Evolutionary conservation across 345 rosid genomes (phyloP).

Genomic region (Syzygium oleosum): DNA sequence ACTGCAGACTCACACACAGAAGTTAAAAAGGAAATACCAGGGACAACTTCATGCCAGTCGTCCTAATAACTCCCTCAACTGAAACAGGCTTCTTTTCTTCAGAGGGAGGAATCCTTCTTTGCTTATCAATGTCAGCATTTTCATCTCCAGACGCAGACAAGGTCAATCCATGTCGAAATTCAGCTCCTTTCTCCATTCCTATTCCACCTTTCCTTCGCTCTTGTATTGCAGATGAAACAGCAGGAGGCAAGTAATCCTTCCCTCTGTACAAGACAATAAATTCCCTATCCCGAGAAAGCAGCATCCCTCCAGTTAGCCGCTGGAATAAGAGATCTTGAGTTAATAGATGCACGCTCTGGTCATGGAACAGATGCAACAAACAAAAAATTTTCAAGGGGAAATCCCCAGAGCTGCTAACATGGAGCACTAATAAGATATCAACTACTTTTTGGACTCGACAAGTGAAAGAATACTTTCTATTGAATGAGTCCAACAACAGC

Average conservation of each 20-base stretch:
- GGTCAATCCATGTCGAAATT: slow-evolving; percentile 5
- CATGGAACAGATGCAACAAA: background rate
- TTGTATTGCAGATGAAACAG: slow-evolving; percentile 79
- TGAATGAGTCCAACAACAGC: background rate
- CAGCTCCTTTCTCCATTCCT: slow-evolving; percentile 18
- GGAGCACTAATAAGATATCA: background rate
- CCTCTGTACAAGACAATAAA: slow-evolving; percentile 84
- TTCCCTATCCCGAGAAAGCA: slow-evolving; percentile 78
- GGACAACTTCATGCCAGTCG: slow-evolving; percentile 55
- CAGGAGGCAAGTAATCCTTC: slow-evolving; percentile 87
- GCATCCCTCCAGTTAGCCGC: slow-evolving; percentile 86
- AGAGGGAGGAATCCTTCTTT: slow-evolving; percentile 6
- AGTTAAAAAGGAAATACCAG: slow-evolving; percentile 38
- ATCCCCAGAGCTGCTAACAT: background rate
- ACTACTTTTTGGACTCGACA: background rate
- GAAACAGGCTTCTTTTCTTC: slow-evolving; percentile 26
- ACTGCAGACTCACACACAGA: slow-evolving; percentile 7
- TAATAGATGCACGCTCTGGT: background rate
- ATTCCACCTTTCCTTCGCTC: slow-evolving; percentile 52
- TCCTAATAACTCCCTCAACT: slow-evolving; percentile 43
- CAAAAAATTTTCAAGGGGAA: background rate
- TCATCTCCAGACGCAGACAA: slow-evolving; percentile 10
- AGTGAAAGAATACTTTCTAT: background rate
- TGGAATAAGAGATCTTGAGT: slow-evolving; percentile 31
- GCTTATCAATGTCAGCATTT: slow-evolving; percentile 8